Evolutionary conservation across 768 basidiomycete species (phyloP), one percentile per base, ranked within the genome.

Genomic region (Kockovaella imperatae): DNA sequence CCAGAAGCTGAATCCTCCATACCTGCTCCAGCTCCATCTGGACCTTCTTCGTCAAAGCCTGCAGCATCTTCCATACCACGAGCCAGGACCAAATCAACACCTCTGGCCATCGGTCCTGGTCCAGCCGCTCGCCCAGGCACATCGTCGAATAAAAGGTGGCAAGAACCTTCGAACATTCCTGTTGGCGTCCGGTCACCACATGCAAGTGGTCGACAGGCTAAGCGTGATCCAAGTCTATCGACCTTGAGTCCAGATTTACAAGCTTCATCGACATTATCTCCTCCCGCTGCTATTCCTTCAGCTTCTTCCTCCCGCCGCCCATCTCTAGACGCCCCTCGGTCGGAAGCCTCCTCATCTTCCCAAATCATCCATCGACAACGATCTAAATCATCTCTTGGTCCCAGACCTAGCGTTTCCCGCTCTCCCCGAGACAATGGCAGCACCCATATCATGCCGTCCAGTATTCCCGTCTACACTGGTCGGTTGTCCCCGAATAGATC

Each of bases 311-410:
- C n/a, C n/a, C n/a, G n/a, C n/a, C n/a, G n/a, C n/a, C n/a, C n/a
- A n/a, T n/a, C n/a, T n/a, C n/a, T n/a, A n/a, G n/a, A n/a, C n/a
- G n/a, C n/a, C n/a, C n/a, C n/a, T n/a, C n/a, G n/a, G n/a, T n/a
- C n/a, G n/a, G n/a, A n/a, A n/a, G n/a, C n/a, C n/a, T n/a, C n/a
- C 38, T 40, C 38, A 40, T 21, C 11, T 40, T 40, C 38, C 11
- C 10, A 11, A 11, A 11, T 21, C 13, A 40, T 11, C 38, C 38
- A 21, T 40, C 13, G 21, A 13, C 20, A 11, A 11, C 20, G 38
- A 40, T 40, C 13, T 11, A 13, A 11, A 10, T 40, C 42, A 29
- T 14, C 15, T 43, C 13, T 45, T 15, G 42, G 29, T 32, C n/a
- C n/a, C n/a, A n/a, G n/a, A n/a, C n/a, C n/a, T n/a, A n/a, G n/a